Conservation (phyloP, 306 rosid species). For the Dalbergia cochinchinensis region DNA sequence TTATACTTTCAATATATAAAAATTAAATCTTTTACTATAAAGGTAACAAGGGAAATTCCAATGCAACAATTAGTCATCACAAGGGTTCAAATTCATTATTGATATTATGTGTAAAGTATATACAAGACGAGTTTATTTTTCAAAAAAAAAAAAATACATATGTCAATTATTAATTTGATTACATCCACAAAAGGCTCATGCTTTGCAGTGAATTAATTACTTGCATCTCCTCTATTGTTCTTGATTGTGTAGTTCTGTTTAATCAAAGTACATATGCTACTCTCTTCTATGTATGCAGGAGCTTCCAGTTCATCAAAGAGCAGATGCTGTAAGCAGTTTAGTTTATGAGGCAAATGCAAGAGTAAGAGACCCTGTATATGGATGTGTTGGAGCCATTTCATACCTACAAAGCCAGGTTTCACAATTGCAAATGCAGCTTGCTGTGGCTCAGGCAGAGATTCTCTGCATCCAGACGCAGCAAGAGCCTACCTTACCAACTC, state of each 20-base stretch:
- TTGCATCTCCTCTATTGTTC: background rate
- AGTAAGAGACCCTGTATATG: slow-evolving; percentile 82
- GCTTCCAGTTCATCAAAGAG: slow-evolving; percentile 79
- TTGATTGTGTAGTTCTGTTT: background rate
- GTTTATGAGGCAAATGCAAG: slow-evolving; percentile 88
- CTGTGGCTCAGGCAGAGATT: slow-evolving; percentile 76
- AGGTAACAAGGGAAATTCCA: background rate
- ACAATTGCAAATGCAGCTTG: slow-evolving; percentile 78
- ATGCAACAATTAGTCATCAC: background rate
- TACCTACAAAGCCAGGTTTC: slow-evolving; percentile 76
- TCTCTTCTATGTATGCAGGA: slow-evolving; percentile 50
- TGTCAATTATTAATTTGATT: background rate
- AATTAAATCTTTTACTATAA: background rate
- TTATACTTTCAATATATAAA: too few relatives aligned
- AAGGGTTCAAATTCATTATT: background rate
- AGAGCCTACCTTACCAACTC: slow-evolving; percentile 41
- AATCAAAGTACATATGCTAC: background rate
- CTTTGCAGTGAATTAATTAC: background rate
- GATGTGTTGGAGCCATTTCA: slow-evolving; percentile 88
- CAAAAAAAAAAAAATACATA: too few relatives aligned
- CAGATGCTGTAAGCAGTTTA: slow-evolving; percentile 76
- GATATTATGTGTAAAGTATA: background rate
- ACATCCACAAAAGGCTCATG: background rate
- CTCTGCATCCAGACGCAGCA: slow-evolving; percentile 80
- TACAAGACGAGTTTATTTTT: background rate